Base-by-base conservation (phyloP, 208 protist genomes). In the Balamuthia mandrillaris region DNA sequence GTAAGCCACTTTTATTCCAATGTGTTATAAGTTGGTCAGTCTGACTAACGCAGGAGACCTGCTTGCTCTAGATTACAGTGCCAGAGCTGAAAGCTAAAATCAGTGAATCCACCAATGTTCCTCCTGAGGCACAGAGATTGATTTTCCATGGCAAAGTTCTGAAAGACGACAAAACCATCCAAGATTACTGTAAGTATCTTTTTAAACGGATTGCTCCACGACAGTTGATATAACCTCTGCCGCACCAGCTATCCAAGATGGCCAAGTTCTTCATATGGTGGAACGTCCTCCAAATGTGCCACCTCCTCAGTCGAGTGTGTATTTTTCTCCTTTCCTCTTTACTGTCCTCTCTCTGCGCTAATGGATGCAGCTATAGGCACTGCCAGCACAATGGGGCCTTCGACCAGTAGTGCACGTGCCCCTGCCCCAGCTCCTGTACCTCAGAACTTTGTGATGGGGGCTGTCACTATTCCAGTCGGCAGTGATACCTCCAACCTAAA, bases 91-190 rank as follows among this genome's bases (percentile, higher is more conserved):
- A 79, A 33, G 41, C 70, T 7, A 79, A 79, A 49, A 79, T 79
- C 47, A 16, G 12, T 12, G 42, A 3, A 42, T 0, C 27, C 5
- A 79, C 70, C 18, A 79, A 79, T 18, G 70, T 79, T 24, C 33
- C 70, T 1, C 70, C 70, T 35, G 29, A 27, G 0, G 47, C 29
- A 1, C 70, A 79, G 45, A 42, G 70, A 31, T 49, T 79, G n/a
- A 79, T 79, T 12, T 79, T 79, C 70, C 70, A 79, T 42, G 70
- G 70, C 70, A 79, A 79, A n/a, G 70, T 79, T 2, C 70, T 79
- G 16, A 79, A 79, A 35, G 70, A 79, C 29, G 70, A 79, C 29
- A 42, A 79, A 41, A 79, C 70, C 18, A 49, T 79, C 42, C 47
- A 49, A 14, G 52, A 42, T 0, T 79, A 79, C 31, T 79, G 70